phyloP scores from a whole-genome alignment of 1,139 yeast species.

The Ogataea hybrid region DNA sequence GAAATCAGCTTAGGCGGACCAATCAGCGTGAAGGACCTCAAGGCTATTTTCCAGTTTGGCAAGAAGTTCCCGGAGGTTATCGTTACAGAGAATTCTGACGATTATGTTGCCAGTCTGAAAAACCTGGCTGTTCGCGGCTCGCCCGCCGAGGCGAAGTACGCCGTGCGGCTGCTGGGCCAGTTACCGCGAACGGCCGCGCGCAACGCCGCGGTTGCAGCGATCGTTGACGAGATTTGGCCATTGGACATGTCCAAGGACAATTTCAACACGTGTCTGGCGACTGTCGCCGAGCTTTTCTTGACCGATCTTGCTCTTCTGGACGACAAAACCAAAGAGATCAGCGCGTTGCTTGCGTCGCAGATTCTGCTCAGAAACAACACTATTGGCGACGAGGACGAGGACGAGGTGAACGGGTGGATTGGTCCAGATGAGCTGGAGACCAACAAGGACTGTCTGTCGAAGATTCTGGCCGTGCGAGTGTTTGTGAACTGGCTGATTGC shows the following conservation, averaged over 20 bases:
- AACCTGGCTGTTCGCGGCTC: slow-evolving; percentile 51
- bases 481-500: slow-evolving; percentile 65
- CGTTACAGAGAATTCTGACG: slow-evolving; percentile 24
- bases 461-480: slow-evolving; percentile 55
- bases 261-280: slow-evolving; percentile 57
- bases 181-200: slow-evolving; percentile 35
- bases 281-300: slow-evolving; percentile 61
- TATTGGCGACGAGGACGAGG: slow-evolving; percentile 30
- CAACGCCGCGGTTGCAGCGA: slow-evolving; percentile 38
- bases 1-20: slow-evolving; percentile 14
- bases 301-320: slow-evolving; percentile 52
- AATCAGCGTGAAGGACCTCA: slow-evolving; percentile 40
- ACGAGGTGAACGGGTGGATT: slow-evolving; percentile 44
- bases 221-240: slow-evolving; percentile 50
- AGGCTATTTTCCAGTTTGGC: slow-evolving; percentile 60
- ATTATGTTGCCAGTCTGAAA: slow-evolving; percentile 42
- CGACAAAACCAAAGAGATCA: slow-evolving; percentile 47
- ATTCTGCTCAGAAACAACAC: slow-evolving; percentile 51
- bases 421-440: slow-evolving; percentile 41
- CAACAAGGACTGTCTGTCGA: slow-evolving; percentile 38
- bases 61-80: slow-evolving; percentile 42
- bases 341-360: slow-evolving; percentile 58
- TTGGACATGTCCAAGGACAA: slow-evolving; percentile 37
- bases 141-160: slow-evolving; percentile 63
- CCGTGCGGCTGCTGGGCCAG: slow-evolving; percentile 57